Base-by-base conservation (phyloP, 2,329 filamentous ascomycete genomes). In the Phyllachora maydis region DNA sequence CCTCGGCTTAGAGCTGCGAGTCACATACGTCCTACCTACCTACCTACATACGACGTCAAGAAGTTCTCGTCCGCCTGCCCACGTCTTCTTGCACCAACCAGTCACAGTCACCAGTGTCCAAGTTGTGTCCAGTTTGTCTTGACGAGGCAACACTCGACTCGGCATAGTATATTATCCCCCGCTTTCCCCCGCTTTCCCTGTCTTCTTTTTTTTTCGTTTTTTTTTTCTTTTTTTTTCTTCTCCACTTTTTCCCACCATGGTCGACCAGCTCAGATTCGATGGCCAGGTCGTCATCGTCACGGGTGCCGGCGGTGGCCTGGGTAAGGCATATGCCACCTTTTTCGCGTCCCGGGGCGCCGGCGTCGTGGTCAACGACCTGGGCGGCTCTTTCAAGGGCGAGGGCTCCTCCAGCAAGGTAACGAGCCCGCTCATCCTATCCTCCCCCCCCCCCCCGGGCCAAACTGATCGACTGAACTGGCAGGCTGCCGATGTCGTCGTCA, bases 381-480 rank as follows among this genome's bases (percentile, higher is more conserved):
- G 88, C 32, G 79, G 68, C 23, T 88, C 82, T 22, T 83, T 88
- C 61, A 85, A 88, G 52, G 85, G 88, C 37, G 82, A 93, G 55
- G 85, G 83, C 29, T 69, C 63, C 37, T 85, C 77, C 19, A 69
- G 68, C 47, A 90, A 81, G 68, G 83, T 91, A 53, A 36, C 56
- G 23, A 12, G 6, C 3, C 12, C 6, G 14, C 11, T 13, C 10
- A 14, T 15, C 21, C 11, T 15, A 19, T 19, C 11, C 6, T 14
- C 11, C 11, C 11, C 11, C 18, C 19, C 14, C 16, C 25, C n/a
- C n/a, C n/a, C n/a, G n/a, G n/a, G n/a, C n/a, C n/a, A n/a, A n/a
- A n/a, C n/a, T n/a, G n/a, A n/a, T n/a, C n/a, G n/a, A n/a, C n/a
- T n/a, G n/a, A n/a, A n/a, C 23, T 12, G 21, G 14, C 32, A 85